Percentiles rank a stretch among this genome's conserved stretches.
Conservation (phyloP, 2,329 filamentous ascomycete species). For the Delphinella strobiligena region DNA sequence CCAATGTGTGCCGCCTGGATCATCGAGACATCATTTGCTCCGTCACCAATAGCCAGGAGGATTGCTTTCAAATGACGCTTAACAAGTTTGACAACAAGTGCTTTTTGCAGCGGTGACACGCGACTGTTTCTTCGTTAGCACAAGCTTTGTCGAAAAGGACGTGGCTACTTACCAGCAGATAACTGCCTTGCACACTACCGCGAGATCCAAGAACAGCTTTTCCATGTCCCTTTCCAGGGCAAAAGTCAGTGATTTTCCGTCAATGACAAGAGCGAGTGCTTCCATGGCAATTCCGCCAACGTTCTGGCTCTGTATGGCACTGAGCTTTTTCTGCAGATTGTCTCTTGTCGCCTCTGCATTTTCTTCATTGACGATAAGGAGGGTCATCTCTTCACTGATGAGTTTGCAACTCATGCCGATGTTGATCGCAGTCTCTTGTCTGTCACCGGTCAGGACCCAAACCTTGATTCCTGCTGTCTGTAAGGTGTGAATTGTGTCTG, state of each 20-base stretch:
- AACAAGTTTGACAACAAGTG: constrained; percentile 92
- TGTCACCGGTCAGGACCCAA: constrained; percentile 94
- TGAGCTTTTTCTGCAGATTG: constrained; percentile 86
- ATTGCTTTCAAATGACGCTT: constrained; percentile 89
- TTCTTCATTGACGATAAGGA: constrained; percentile 93
- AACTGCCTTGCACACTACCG: constrained; percentile 95
- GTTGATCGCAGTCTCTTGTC: constrained; percentile 98
- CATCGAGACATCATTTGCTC: constrained; percentile 99
- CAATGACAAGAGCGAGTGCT: constrained; percentile 81
- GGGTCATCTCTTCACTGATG: constrained; percentile 96
- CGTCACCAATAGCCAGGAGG: constrained; percentile 89
- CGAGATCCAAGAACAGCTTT: constrained; percentile 83
- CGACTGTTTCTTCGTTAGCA: constrained; percentile 42
- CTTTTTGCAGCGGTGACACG: constrained; percentile 94
- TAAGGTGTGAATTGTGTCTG: constrained; percentile 93
- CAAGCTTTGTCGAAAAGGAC: not conserved
- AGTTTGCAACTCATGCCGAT: constrained; percentile 99
- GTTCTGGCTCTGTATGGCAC: constrained; percentile 76
- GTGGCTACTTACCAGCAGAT: constrained; percentile 57
- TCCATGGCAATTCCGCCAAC: constrained; percentile 69
- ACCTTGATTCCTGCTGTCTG: constrained; percentile 97
- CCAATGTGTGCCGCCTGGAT: constrained; percentile 98
- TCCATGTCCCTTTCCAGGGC: constrained; percentile 90
- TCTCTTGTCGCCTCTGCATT: constrained; percentile 64
- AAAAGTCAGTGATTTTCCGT: constrained; percentile 88